Conservation (phyloP, 2,329 filamentous ascomycete species). For the Xylariaceae sp. region DNA sequence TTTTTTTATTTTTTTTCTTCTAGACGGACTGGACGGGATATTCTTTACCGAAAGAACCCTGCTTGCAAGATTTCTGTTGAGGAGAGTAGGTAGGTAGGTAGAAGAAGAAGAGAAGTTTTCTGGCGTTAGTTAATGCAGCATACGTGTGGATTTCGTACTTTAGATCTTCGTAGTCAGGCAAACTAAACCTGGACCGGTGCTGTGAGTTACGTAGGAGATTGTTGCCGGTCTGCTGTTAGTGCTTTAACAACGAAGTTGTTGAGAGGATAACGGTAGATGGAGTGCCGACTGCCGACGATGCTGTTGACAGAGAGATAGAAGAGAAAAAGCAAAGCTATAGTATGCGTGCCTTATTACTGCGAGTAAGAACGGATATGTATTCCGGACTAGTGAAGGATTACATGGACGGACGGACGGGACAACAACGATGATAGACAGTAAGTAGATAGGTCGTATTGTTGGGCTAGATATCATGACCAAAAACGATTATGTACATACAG, state of each 20-base stretch:
- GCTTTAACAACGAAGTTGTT: too few species aligned
- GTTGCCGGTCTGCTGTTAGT: too few species aligned
- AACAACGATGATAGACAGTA: neutral
- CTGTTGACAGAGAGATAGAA: too few species aligned
- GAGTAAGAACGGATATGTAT: neutral
- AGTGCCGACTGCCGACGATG: too few species aligned
- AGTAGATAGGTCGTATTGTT: neutral
- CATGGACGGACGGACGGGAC: neutral
- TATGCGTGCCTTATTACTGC: too few species aligned
- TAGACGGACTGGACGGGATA: neutral
- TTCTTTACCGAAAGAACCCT: neutral
- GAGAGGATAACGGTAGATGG: too few species aligned
- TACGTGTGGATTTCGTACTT: neutral
- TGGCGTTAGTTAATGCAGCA: neutral
- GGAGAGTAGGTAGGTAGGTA: too few species aligned
- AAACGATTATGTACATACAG: neutral
- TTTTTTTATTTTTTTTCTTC: neutral
- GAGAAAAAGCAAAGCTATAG: too few species aligned
- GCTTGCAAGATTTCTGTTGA: too few species aligned
- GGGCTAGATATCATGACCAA: neutral
- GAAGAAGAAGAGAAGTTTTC: neutral
- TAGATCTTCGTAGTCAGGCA: neutral
- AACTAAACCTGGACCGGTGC: too few species aligned
- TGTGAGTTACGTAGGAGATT: too few species aligned
- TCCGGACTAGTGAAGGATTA: too few species aligned